phyloP scores from a whole-genome alignment of 208 protist species.

The Crithidia brevicula region DNA sequence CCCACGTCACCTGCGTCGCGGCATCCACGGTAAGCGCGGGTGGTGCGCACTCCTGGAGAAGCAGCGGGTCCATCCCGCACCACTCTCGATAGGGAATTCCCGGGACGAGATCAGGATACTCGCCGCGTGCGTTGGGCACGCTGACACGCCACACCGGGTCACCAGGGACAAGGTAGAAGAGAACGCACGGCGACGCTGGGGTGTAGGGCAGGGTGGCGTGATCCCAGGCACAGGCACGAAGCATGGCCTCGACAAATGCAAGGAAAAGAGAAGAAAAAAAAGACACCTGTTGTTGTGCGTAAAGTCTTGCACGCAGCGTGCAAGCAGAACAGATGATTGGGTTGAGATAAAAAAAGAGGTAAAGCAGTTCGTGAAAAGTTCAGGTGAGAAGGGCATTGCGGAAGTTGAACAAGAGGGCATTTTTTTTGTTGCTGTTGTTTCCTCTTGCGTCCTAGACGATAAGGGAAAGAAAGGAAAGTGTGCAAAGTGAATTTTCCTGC shows the following conservation, averaged over 20 bases:
- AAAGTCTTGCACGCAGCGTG: too few species aligned
- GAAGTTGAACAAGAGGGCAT: too few species aligned
- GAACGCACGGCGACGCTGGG: constrained; percentile 56
- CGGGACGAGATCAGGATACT: constrained; percentile 67
- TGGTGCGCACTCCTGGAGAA: constrained; percentile 62
- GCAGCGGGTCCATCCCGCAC: constrained; percentile 19
- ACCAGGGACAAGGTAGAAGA: constrained; percentile 82
- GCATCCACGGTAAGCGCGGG: constrained; percentile 33
- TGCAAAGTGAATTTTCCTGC: too few species aligned
- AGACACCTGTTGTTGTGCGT: too few species aligned
- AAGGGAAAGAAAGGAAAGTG: too few species aligned
- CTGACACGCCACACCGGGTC: constrained; percentile 62
- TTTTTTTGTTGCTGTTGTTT: too few species aligned
- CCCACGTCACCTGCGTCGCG: constrained; percentile 40
- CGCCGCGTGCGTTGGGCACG: constrained; percentile 77
- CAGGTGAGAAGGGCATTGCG: too few species aligned
- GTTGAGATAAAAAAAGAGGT: too few species aligned
- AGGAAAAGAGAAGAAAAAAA: constrained; percentile 15
- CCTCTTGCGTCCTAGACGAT: too few species aligned
- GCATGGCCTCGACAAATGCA: constrained; percentile 11
- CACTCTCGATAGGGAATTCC: constrained; percentile 83
- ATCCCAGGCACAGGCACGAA: constrained; percentile 57
- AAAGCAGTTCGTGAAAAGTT: too few species aligned
- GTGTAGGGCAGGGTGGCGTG: constrained; percentile 73
- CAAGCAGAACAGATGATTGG: too few species aligned